These are phyloP conservation scores for Macrotyloma uniflorum DNA, from an alignment of 306 rosid genomes.

Conservation along the genomic window DNA sequence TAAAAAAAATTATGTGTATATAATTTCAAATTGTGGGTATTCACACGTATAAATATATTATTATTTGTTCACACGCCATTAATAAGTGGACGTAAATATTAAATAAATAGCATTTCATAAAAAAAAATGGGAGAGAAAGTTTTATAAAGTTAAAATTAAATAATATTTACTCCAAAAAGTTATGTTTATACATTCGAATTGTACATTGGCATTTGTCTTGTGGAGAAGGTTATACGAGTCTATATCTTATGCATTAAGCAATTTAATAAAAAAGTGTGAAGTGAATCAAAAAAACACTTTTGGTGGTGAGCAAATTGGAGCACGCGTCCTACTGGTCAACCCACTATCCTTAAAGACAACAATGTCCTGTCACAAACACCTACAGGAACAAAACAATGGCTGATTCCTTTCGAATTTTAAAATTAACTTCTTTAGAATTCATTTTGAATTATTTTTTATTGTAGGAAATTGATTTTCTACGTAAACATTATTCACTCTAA, in stretches of 20 bases:
- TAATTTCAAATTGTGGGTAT: too few relatives aligned
- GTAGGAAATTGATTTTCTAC: too few relatives aligned
- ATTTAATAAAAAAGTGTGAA: neutral
- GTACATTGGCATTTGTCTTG: neutral
- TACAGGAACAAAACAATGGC: neutral
- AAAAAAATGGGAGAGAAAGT: neutral
- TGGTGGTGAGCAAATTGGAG: neutral
- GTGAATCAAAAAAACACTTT: neutral
- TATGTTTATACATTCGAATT: neutral
- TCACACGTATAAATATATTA: too few relatives aligned
- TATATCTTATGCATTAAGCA: constrained; percentile 30
- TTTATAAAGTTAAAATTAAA: neutral
- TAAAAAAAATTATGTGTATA: too few relatives aligned
- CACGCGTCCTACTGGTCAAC: neutral
- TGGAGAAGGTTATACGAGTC: neutral
- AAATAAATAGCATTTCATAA: neutral
- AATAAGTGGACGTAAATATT: too few relatives aligned
- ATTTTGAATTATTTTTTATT: too few relatives aligned
- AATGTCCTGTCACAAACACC: neutral
- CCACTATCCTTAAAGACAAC: neutral
- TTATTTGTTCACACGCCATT: too few relatives aligned
- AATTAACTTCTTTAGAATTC: too few relatives aligned
- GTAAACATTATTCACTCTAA: too few relatives aligned
- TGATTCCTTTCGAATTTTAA: too few relatives aligned
- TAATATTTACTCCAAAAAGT: neutral